Evolutionary conservation across 2,329 filamentous ascomycete genomes (phyloP).

Genomic region (Penicillium sp.): DNA sequence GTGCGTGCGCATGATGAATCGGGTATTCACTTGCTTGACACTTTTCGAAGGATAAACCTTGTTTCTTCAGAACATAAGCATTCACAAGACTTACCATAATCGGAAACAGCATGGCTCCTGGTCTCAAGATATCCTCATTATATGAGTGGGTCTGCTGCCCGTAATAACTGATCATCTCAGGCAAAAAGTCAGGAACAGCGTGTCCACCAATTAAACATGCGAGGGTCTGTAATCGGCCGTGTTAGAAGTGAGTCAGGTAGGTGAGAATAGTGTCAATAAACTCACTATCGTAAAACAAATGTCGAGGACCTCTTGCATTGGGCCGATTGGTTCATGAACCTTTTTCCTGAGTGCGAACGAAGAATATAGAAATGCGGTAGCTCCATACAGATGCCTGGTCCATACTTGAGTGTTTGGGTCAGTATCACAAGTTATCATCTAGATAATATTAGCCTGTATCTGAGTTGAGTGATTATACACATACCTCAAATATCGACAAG

Average conservation of each 20-base stretch:
- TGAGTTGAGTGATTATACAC: background rate
- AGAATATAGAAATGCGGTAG: background rate
- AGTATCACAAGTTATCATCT: slow-evolving; percentile 9
- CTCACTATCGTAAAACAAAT: slow-evolving; percentile 6
- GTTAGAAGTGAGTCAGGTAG: too few relatives aligned
- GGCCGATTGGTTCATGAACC: background rate
- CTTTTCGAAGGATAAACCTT: too few relatives aligned
- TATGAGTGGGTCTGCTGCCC: background rate
- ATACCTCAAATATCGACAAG: slow-evolving; percentile 10
- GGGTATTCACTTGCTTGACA: too few relatives aligned
- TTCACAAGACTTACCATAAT: slow-evolving; percentile 4
- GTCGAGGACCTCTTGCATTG: slow-evolving; percentile 6
- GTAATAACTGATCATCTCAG: background rate
- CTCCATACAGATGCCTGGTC: slow-evolving; percentile 5
- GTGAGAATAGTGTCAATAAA: background rate
- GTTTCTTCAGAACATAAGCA: background rate
- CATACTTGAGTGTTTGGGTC: background rate
- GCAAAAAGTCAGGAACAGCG: background rate
- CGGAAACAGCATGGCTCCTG: slow-evolving; percentile 1
- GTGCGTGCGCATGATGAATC: too few relatives aligned
- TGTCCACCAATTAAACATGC: slow-evolving; percentile 2
- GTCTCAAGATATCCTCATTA: background rate
- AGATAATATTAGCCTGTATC: background rate
- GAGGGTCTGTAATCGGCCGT: background rate
- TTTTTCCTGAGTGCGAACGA: too few relatives aligned